Base-by-base conservation (phyloP, 495 filamentous ascomycete species). In the Annulohypoxylon maeteangense region DNA sequence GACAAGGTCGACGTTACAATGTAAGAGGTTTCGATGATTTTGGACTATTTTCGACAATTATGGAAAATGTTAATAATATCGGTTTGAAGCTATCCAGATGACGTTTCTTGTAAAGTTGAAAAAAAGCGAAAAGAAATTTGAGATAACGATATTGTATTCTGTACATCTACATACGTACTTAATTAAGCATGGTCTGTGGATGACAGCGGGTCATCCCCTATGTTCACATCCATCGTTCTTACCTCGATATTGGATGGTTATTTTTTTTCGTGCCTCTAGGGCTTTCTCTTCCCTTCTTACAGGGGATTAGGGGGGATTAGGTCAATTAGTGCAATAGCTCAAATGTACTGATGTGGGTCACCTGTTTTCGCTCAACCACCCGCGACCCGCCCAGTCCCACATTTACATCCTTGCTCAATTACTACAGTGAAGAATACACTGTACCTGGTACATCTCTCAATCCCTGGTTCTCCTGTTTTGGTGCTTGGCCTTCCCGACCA, bases 291-390 rank as follows among this genome's bases (percentile, higher is more conserved):
- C 65, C 56, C 65, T 72, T 72, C 47, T 16, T 31, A 68, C 64
- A 62, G 38, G 31, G 54, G 32, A 34, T 54, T 54, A 61, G 32
- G 64, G 56, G 38, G 31, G 54, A 34, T 54, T 54, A 61, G 32
- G 64, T 54, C 50, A 48, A 51, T 29, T 57, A 53, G 53, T 23
- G 48, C 61, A 64, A 58, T 38, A 50, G 60, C 20, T 27, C 38
- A 65, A 72, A 72, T 67, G 70, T 67, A 66, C 58, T 64, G 29
- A 55, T 60, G 70, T 73, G 70, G 70, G 70, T 73, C 70, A 66
- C 25, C 70, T 73, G 70, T 57, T 73, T 73, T 62, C 61, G 20
- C 65, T 73, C 60, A 73, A 73, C 70, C 64, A 73, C 65, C 70
- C 65, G 70, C 65, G 70, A 73, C 70, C 70, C 70, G 70, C 70